phyloP scores from a whole-genome alignment of 1,284 basidiomycete genomes.

The Abortiporus biennis region DNA sequence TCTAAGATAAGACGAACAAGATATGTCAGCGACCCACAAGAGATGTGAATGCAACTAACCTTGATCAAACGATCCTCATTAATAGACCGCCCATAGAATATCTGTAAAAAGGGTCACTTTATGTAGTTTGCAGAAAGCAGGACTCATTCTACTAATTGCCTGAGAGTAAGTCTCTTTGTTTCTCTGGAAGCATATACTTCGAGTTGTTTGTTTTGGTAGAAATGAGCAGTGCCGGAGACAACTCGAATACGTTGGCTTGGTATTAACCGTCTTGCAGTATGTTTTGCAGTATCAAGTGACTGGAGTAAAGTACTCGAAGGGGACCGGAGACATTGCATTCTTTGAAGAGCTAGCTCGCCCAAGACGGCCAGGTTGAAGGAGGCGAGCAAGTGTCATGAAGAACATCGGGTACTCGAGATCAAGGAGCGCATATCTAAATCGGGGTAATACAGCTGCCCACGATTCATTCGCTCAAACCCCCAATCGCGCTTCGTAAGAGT shows the following conservation, averaged over 20 bases:
- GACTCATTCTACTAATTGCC: slow-evolving; percentile 67
- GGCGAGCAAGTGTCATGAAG: no score
- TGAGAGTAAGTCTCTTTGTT: slow-evolving; percentile 68
- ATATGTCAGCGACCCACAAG: slow-evolving; percentile 1
- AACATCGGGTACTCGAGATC: no score
- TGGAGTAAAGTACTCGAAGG: neutral
- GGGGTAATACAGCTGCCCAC: no score
- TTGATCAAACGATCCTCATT: slow-evolving; percentile 70
- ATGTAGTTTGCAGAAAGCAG: slow-evolving; percentile 5
- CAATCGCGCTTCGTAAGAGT: no score
- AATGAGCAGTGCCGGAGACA: slow-evolving; percentile 39
- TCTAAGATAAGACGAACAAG: no score
- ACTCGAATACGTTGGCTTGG: no score
- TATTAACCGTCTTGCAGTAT: neutral
- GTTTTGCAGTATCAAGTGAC: neutral
- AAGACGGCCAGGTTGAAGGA: no score
- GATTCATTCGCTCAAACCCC: no score
- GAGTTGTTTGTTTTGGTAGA: slow-evolving; percentile 82
- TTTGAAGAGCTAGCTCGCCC: no score
- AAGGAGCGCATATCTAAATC: no score
- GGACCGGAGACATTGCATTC: neutral
- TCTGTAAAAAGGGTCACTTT: slow-evolving; percentile 20
- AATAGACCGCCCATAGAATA: slow-evolving; percentile 75
- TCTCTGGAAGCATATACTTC: slow-evolving; percentile 78
- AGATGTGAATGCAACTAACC: slow-evolving; percentile 23